phyloP scores from a whole-genome alignment of 2,329 filamentous ascomycete genomes.

The Teratosphaeria pseudoeucalypti region DNA sequence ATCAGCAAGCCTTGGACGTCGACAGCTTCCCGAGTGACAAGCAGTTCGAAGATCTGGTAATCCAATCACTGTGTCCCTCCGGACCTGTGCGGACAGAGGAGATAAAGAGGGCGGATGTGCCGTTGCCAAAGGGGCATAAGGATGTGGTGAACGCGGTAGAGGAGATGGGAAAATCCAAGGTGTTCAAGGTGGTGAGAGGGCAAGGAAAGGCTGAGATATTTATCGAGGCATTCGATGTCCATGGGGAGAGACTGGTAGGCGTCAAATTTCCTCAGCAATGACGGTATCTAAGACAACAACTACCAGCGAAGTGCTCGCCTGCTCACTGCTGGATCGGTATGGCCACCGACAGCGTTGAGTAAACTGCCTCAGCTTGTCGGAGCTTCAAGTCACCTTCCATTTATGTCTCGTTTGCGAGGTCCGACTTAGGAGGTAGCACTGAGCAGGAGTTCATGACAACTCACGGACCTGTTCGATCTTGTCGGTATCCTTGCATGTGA shows the following conservation, averaged over 20 bases:
- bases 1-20: conserved; percentile 1
- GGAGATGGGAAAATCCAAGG: conserved; percentile 1
- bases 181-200: conserved; percentile 6
- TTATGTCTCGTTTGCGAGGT: no score
- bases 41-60: conserved; percentile 8
- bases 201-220: conserved; percentile 6
- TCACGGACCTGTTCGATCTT: no score
- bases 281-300: not conserved
- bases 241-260: conserved; percentile 4
- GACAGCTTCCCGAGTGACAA: conserved; percentile 1
- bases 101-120: not conserved
- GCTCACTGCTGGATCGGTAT: no score
- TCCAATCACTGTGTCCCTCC: conserved; percentile 2
- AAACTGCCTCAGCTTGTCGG: no score
- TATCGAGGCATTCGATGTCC: conserved; percentile 4
- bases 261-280: conserved; percentile 8
- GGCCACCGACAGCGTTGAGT: no score
- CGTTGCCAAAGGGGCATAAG: conserved; percentile 4
- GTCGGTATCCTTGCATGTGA: no score
- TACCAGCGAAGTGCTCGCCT: no score
- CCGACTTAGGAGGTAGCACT: no score
- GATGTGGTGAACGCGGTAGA: conserved; percentile 2
- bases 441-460: no score
- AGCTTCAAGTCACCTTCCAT: no score
- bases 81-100: conserved; percentile 7